Evolutionary conservation across 1,284 basidiomycete species (phyloP), one percentile per base, ranked within the genome.

Genomic region (Ustilago lituana): DNA sequence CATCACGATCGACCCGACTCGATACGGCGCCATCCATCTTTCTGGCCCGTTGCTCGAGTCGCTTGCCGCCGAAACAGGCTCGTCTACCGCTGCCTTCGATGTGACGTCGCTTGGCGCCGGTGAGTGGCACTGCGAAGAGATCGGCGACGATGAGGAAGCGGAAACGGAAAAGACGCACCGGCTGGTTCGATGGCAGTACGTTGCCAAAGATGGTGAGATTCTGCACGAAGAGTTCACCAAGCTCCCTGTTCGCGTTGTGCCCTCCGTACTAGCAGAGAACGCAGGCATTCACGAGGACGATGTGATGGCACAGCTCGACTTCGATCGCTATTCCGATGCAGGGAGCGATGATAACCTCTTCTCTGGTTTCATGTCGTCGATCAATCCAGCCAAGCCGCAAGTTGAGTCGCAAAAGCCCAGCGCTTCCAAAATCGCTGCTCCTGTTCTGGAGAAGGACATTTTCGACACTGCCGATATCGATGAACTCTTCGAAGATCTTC

Each of bases 1-100:
- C 10, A 60, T 76, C 38, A 79, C 77, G 10, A 75, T 80, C 47
- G 78, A 80, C 38, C 78, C 78, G 0, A 75, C 74, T 10, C 62
- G 78, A 1, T 80, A 80, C 57, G 66, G 57, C n/a, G 62, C 64
- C 33, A 64, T 71, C 54, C 78, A 80, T 37, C 52, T 80, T 4
- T 55, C 70, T 3, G 75, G 69, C 0, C 12, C 51, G 5, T 37
- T 79, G 38, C 64, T 80, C 31, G 75, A 72, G 26, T 60, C 61
- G 24, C 37, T 60, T 19, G 45, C 52, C 6, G 60, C 53, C 12
- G 40, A 52, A 31, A 44, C 59, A 17, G 19, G 37, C 17, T 33
- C 46, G 15, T 43, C 50, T 6, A 6, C 48, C 22, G 39, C 19
- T 38, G 33, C 46, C 8, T 49, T 64, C 5, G 72, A 69, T 24